phyloP scores from a whole-genome alignment of 768 basidiomycete species.

The Hypholoma sublateritium region DNA sequence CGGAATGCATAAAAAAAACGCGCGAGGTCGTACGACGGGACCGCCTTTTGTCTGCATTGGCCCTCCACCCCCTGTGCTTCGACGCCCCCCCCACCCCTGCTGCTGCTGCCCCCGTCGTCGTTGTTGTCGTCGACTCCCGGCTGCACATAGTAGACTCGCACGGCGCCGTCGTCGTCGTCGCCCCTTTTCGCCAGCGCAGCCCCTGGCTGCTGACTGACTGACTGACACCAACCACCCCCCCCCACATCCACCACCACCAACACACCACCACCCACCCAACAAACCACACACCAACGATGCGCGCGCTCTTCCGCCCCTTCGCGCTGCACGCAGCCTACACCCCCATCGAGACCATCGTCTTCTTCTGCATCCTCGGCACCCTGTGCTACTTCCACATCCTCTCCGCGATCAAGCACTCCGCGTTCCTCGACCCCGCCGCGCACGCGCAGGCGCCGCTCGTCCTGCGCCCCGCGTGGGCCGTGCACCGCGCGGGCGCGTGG shows the following conservation, averaged over 20 bases:
- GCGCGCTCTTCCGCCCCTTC: slow-evolving; percentile 64
- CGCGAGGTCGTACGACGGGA: slow-evolving; percentile 8
- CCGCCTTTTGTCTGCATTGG: neutral
- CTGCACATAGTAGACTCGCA: too few species aligned
- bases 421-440: slow-evolving; percentile 60
- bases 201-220: too few species aligned
- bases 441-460: slow-evolving; percentile 35
- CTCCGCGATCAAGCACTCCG: slow-evolving; percentile 84
- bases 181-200: too few species aligned
- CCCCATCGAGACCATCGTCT: slow-evolving; percentile 89
- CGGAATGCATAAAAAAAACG: slow-evolving; percentile 3
- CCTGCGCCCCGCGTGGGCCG: slow-evolving; percentile 56
- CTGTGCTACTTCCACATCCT: slow-evolving; percentile 95
- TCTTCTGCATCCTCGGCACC: slow-evolving; percentile 85
- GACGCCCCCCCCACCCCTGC: neutral
- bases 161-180: too few species aligned
- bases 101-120: too few species aligned
- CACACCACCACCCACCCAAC: neutral
- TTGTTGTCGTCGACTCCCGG: too few species aligned
- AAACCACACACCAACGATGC: slow-evolving; percentile 33
- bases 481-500: slow-evolving; percentile 61
- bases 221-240: neutral
- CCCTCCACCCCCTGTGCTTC: neutral
- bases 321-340: slow-evolving; percentile 72
- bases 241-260: neutral